These are phyloP conservation scores for Deakozyma indianensis DNA, from an alignment of 805 yeast species.

Conservation along the genomic window DNA sequence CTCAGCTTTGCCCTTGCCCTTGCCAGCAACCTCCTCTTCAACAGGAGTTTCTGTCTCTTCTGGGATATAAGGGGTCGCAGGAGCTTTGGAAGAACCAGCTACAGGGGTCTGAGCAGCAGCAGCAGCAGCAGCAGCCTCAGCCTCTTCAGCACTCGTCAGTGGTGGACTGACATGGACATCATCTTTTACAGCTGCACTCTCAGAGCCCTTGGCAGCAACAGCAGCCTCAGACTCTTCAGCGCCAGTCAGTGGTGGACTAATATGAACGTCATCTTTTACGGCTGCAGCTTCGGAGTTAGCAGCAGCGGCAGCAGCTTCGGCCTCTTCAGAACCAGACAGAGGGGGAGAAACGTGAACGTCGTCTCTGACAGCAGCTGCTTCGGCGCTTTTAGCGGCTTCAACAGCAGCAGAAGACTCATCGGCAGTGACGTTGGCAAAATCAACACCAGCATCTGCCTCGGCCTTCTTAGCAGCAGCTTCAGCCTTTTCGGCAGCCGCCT, in stretches of 20 bases:
- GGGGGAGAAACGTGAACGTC: not conserved
- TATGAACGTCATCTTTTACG: not conserved
- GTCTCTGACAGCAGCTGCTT: conserved; percentile 1
- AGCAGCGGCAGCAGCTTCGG: conserved; percentile 1
- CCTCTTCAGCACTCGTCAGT: not conserved
- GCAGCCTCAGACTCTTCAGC: not conserved
- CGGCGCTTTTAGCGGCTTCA: not conserved
- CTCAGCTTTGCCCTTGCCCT: not conserved
- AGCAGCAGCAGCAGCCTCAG: conserved; percentile 1
- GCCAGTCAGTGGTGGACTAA: too few relatives aligned
- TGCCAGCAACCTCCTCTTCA: not conserved
- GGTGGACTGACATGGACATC: not conserved
- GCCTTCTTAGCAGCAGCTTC: not conserved
- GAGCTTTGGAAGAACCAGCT: not conserved
- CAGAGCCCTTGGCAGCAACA: not conserved
- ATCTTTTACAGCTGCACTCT: conserved; percentile 1
- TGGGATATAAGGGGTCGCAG: not conserved
- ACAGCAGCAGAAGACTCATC: not conserved
- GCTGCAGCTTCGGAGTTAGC: not conserved
- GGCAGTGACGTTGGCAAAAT: not conserved
- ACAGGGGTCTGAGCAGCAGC: not conserved
- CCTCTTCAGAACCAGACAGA: not conserved
- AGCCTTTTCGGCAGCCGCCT: conserved; percentile 2
- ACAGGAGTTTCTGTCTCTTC: not conserved
- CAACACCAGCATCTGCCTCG: not conserved